Evolutionary conservation across 192 early-diverging fungal species (phyloP).

Genomic region (Neocallimastix lanati): DNA sequence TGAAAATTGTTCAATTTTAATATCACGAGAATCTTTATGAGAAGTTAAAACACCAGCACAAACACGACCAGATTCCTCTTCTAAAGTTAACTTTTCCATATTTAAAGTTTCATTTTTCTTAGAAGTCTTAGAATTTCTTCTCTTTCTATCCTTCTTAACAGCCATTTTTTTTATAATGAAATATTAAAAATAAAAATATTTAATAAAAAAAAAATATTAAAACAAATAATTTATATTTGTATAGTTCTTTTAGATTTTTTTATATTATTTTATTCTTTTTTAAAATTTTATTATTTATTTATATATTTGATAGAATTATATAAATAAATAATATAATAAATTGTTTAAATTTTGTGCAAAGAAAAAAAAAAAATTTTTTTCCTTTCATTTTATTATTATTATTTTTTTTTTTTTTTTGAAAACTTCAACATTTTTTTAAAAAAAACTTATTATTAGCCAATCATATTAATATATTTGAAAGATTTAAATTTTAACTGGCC

Average conservation of each 20-base stretch:
- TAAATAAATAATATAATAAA: too few species aligned
- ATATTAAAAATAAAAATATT: neutral
- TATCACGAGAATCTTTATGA: slow-evolving; percentile 75
- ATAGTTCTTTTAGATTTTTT: too few species aligned
- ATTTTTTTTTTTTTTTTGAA: neutral
- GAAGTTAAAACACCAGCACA: slow-evolving; percentile 83
- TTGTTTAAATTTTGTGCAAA: neutral
- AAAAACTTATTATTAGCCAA: neutral
- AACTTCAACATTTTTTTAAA: neutral
- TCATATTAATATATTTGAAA: neutral
- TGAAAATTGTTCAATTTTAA: slow-evolving; percentile 87
- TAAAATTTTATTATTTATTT: too few species aligned
- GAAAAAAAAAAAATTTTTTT: neutral
- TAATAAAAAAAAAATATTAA: too few species aligned
- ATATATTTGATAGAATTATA: too few species aligned
- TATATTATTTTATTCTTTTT: too few species aligned
- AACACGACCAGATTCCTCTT: slow-evolving; percentile 25
- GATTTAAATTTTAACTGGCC: neutral
- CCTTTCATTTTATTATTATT: neutral
- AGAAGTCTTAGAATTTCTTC: neutral
- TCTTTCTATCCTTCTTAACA: neutral
- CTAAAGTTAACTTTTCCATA: neutral
- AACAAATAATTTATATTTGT: too few species aligned
- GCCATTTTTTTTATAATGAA: neutral
- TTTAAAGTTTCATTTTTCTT: neutral